A percentile compares a stretch with the other conserved stretches of the same genome.
phyloP scores from a whole-genome alignment of 2,329 filamentous ascomycete species.

The Cryphonectria parasitica region DNA sequence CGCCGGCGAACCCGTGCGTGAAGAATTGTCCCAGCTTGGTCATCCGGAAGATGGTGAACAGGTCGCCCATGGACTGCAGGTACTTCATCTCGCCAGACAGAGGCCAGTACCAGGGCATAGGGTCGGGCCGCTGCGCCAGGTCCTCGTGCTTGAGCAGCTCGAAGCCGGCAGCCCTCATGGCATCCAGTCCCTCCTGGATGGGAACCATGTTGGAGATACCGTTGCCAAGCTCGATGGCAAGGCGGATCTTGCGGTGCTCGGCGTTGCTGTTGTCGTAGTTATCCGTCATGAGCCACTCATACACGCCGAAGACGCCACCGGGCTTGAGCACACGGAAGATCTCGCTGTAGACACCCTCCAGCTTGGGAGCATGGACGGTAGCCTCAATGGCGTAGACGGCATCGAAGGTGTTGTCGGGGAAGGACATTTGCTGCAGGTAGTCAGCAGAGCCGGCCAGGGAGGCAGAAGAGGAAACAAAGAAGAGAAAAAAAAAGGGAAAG shows the following conservation, averaged over 20 bases:
- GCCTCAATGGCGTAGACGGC: slow-evolving; percentile 97
- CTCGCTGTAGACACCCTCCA: slow-evolving; percentile 91
- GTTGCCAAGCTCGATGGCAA: slow-evolving; percentile 93
- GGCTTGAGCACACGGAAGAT: slow-evolving; percentile 96
- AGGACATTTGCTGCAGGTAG: slow-evolving; percentile 77
- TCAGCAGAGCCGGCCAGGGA: neutral
- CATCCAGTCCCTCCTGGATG: slow-evolving; percentile 76
- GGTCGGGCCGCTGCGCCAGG: slow-evolving; percentile 74
- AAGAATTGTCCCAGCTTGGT: slow-evolving; percentile 78
- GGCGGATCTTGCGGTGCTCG: slow-evolving; percentile 84
- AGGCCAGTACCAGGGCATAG: slow-evolving; percentile 92
- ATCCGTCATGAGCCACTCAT: slow-evolving; percentile 99
- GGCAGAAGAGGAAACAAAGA: too few relatives aligned
- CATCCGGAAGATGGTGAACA: slow-evolving; percentile 86
- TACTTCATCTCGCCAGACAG: slow-evolving; percentile 84
- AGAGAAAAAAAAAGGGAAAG: neutral
- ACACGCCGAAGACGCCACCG: slow-evolving; percentile 92
- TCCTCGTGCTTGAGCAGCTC: slow-evolving; percentile 84
- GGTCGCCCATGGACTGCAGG: slow-evolving; percentile 77
- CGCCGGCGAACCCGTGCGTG: slow-evolving; percentile 76
- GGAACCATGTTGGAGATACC: slow-evolving; percentile 98
- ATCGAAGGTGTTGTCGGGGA: slow-evolving; percentile 89
- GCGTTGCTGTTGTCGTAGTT: slow-evolving; percentile 88
- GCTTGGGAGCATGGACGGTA: slow-evolving; percentile 88
- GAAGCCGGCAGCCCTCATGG: slow-evolving; percentile 88